These are phyloP conservation scores for Lentinula raphanica DNA, from an alignment of 768 basidiomycete genomes.

Conservation along the genomic window DNA sequence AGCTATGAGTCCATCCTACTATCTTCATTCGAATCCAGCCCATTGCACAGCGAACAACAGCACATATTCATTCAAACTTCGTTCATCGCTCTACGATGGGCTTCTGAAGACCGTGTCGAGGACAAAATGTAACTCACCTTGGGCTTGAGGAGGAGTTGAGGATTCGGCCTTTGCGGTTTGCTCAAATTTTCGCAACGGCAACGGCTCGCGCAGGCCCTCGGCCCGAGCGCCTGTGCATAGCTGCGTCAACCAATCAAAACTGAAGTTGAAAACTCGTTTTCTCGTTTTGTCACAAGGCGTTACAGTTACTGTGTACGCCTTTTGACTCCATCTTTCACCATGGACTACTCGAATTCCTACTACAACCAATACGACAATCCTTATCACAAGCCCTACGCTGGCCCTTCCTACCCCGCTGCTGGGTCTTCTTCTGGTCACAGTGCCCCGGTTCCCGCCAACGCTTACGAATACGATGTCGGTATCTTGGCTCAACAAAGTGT, in stretches of 20 bases:
- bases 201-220: no score
- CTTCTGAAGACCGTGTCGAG: not conserved
- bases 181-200: no score
- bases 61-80: not conserved
- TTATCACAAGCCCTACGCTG: conserved; percentile 77
- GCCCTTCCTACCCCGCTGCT: conserved; percentile 63
- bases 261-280: no score
- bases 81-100: not conserved
- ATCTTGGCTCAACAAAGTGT: conserved; percentile 88
- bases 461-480: conserved; percentile 89
- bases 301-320: no score
- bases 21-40: not conserved
- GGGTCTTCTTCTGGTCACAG: conserved; percentile 60
- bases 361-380: conserved; percentile 40
- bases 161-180: not conserved
- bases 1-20: not conserved
- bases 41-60: not conserved
- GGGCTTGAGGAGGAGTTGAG: not conserved
- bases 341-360: conserved; percentile 43
- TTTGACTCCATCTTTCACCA: conserved; percentile 13
- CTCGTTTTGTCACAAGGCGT: not conserved
- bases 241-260: no score
- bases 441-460: conserved; percentile 82
- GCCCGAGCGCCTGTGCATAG: no score
- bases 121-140: not conserved